Base-by-base conservation (phyloP, 345 rosid species). In the Arabis hirsuta region DNA sequence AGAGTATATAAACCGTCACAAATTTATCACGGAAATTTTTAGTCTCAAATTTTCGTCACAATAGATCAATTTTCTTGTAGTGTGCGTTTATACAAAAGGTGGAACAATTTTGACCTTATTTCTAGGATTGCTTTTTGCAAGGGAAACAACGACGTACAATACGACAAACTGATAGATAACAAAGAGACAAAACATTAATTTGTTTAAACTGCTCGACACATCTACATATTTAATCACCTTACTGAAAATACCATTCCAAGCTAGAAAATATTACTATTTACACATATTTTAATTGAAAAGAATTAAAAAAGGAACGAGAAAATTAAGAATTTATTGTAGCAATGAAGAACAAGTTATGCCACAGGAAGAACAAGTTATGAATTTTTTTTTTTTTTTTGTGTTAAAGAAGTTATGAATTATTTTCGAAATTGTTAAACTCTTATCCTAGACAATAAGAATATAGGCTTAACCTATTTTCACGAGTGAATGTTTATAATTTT, bases 81-180 rank as follows among this genome's bases (percentile, higher is more conserved):
- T n/a, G n/a, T n/a, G 69, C 59, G 79, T 69, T 62, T 44, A 1
- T 11, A 36, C 59, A 45, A 75, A 75, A 61, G 59, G 45, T 57
- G 48, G 54, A 55, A 39, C 59, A 39, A 29, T n/a, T 27, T 76
- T 38, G 38, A 69, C 70, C 74, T 62, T 55, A 45, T 69, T 55
- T 55, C 39, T 31, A 36, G 78, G 79, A 65, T 61, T 69, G 59
- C 59, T 76, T 76, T 69, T 76, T 69, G 70, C 5, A 45, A 76
- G 29, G 53, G 74, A 62, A 68, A 69, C 74, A 74, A 54, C 63
- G 73, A 74, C 63, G 53, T 44, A 44, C 16, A 62, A 76, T 69
- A 76, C 65, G 79, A 76, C 79, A 69, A 27, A 76, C 6, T 69
- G 79, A 46, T 76, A 76, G 19, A 76, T 6, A 68, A 76, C 79